These are phyloP conservation scores for Hymenoscyphus fructigenus DNA, from an alignment of 2,329 filamentous ascomycete genomes.

Conservation along the genomic window DNA sequence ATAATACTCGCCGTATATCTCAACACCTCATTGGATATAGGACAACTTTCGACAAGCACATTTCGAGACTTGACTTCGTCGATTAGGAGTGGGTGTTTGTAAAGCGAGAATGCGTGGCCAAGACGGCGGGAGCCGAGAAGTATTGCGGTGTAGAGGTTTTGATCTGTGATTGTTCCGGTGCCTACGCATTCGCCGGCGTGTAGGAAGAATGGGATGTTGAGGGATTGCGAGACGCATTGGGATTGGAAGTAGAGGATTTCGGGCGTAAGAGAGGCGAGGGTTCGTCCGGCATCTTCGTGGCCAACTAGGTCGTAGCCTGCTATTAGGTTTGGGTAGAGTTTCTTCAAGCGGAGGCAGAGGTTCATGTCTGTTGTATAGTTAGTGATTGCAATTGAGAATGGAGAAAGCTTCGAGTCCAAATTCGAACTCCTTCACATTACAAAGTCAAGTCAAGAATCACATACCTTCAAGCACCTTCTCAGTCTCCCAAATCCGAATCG, in stretches of 20 bases:
- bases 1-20: constrained; percentile 72
- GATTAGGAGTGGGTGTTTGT: constrained; percentile 83
- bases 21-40: constrained; percentile 85
- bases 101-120: constrained; percentile 81
- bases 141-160: constrained; percentile 82
- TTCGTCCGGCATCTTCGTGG: constrained; percentile 74
- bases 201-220: constrained; percentile 89
- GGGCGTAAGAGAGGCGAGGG: constrained; percentile 66
- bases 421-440: no score
- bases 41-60: constrained; percentile 84
- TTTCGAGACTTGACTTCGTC: constrained; percentile 82
- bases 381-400: background rate
- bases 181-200: constrained; percentile 87
- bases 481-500: constrained; percentile 60
- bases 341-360: constrained; percentile 76
- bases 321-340: constrained; percentile 72
- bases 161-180: constrained; percentile 64
- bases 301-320: constrained; percentile 86
- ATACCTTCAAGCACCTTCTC: constrained; percentile 62
- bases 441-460: background rate
- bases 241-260: constrained; percentile 78
- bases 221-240: constrained; percentile 67
- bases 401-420: background rate
- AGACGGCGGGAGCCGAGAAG: constrained; percentile 81
- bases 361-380: constrained; percentile 64